Evolutionary conservation across 2,329 filamentous ascomycete genomes (phyloP), one percentile per base, ranked within the genome.

Genomic region (Tolypocladium ophioglossoides): DNA sequence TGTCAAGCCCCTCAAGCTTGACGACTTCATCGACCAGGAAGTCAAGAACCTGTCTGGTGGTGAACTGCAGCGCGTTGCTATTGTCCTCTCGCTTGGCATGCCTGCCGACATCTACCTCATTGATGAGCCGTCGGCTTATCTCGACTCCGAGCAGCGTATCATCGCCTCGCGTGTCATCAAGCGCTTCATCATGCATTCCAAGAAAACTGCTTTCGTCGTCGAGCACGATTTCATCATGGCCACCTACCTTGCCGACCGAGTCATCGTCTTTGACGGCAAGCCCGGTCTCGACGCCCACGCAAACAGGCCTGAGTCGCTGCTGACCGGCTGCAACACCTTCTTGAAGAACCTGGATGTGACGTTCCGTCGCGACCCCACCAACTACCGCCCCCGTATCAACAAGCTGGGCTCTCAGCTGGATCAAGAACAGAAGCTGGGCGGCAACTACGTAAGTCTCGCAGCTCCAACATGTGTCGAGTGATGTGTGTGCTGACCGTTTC

Each of bases 151-250:
- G 76, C 94, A 99, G 76, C 92, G 94, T 87, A 96, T 99, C 68
- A 86, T 99, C 64, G 92, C 91, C 58, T 87, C 92, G 48, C 87
- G 91, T 68, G 95, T 99, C 69, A 99, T 99, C 78, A 99, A 99
- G 81, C 87, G 94, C 62, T 99, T 95, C 81, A 99, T 99, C 74
- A 99, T 99, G 94, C 92, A 99, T 78, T 86, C 91, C 65, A 97
- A 97, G 85, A 97, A 97, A 84, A 99, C 94, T 0, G 94, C 94
- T 51, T 99, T 99, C 72, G 85, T 99, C 63, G 92, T 99, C 70
- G 94, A 99, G 84, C 94, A 99, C 87, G 94, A 99, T 81, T 97
- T 99, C 78, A 96, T 97, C 77, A 96, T 97, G 91, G 82, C 81
- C 48, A 84, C 80, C 20, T 83, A 83, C 62, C 77, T 84, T 52